These are phyloP conservation scores for Erythrobasidium yunnanense DNA, from an alignment of 768 basidiomycete genomes.

Conservation along the genomic window DNA sequence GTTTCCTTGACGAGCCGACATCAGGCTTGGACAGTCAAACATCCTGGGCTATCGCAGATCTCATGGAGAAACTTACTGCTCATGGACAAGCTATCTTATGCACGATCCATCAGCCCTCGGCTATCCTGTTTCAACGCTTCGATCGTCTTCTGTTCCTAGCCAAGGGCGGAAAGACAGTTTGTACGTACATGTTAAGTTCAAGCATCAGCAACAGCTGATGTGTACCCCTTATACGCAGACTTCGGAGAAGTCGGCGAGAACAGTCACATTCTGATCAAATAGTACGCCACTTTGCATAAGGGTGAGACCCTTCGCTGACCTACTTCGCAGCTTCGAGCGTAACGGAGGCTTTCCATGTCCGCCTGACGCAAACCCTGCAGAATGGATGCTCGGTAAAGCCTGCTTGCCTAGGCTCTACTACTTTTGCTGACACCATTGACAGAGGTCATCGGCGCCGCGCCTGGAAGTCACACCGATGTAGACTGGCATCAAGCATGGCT, in stretches of 20 bases:
- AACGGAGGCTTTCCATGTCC: conserved; percentile 56
- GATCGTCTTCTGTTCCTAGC: conserved; percentile 29
- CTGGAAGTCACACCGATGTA: conserved; percentile 52
- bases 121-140: conserved; percentile 64
- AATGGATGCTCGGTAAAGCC: conserved; percentile 55
- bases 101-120: conserved; percentile 53
- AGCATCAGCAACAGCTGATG: no score
- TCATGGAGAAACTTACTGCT: conserved; percentile 62
- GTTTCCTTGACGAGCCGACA: conserved; percentile 83
- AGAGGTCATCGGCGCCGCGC: conserved; percentile 52
- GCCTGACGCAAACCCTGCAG: conserved; percentile 59
- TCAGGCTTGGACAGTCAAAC: conserved; percentile 52
- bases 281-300: no score
- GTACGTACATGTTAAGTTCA: no score
- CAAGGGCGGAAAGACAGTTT: conserved; percentile 23
- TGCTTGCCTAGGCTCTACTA: no score
- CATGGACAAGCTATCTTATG: conserved; percentile 76
- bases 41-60: conserved; percentile 45
- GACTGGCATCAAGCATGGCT: conserved; percentile 84
- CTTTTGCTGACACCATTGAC: no score
- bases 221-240: no score
- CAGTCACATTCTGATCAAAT: conserved; percentile 54
- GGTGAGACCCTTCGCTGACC: no score
- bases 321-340: conserved; percentile 59
- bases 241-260: conserved; percentile 49